Base-by-base conservation (phyloP, 73 alveolate genomes). In the Breviolum minutum region DNA sequence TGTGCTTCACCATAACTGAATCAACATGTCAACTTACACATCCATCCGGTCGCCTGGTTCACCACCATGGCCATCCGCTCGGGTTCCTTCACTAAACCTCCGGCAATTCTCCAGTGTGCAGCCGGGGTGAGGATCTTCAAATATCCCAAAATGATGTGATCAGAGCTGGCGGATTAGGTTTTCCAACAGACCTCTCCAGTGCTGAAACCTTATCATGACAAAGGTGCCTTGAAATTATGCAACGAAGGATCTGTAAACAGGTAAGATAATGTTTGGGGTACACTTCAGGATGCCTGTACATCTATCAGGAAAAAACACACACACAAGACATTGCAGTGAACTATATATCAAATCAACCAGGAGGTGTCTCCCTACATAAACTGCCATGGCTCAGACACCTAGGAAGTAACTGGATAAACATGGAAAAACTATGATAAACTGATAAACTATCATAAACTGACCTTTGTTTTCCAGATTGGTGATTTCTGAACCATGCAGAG, bases 31-130 rank as follows among this genome's bases (percentile, higher is more conserved):
- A 11, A 64, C 87, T 64, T 29, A 11, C 66, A 79, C 87, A 48
- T 10, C 0, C 0, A 20, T 5, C 13, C 81, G 10, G 80, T n/a
- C n/a, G 95, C 95, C 96, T 90, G 96, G 80, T 92, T 80, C 80
- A 92, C 97, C 60, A 92, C 86, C 89, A 71, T 73, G 71, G 97
- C 97, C 97, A 92, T 92, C 40, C 86, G 88, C 97, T 24, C 79
- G 6, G 97, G 97, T n/a, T 60, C 74, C 69, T 73, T n/a, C 32
- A 92, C 89, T 89, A 73, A 69, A 32, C 96, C 96, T 69, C 76
- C 29, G n/a, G 83, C 40, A 40, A 40, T n/a, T n/a, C n/a, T n/a
- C 48, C 70, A 10, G n/a, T n/a, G n/a, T 40, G 11, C 8, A 27
- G n/a, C 22, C 30, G n/a, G n/a, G n/a, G n/a, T n/a, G n/a, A n/a